Evolutionary conservation across 2,329 filamentous ascomycete species (phyloP), one percentile per base, ranked within the genome.

Genomic region (Fusarium sp.): DNA sequence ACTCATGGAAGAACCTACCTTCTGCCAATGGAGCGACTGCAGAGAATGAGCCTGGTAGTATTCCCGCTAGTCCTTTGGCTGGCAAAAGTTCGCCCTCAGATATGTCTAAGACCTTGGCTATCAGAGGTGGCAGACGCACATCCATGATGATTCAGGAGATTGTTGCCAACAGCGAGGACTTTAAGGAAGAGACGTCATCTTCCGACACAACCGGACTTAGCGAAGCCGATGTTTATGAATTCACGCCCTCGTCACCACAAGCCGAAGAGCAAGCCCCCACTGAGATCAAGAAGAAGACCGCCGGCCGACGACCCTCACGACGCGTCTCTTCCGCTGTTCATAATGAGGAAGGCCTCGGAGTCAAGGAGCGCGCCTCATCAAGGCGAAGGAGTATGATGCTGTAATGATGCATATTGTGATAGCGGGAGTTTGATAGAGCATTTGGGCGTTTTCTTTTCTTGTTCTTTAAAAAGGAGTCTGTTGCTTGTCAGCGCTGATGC

Each of bases 331-430:
- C 82, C 15, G 77, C 79, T 13, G 66, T 78, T 5, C 77, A 78
- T 8, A 76, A 78, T 36, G 83, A 82, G 18, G 81, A 78, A 6
- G 67, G 60, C 28, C 61, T 71, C 18, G 70, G 77, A 54, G 61
- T 69, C 31, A 71, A 66, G 54, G 75, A 78, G 20, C 76, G 74
- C 26, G 71, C 73, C 58, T 80, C 74, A 34, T 81, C 82, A 60
- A 80, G 87, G 73, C 80, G 87, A 68, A 81, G 86, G 72, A 89
- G 86, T 75, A 89, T 88, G 85, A 88, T 89, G 86, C 76, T 88
- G 77, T 88, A 81, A 85, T 71, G 69, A 75, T 54, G 61, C 63
- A 72, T 51, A 66, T 58, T 49, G 53, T 36, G 52, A 68, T 56
- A 63, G 55, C 50, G 46, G 66, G 63, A 66, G 62, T 64, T 77